Conservation (phyloP, 106 monocot species). For the Cymbidium sinense region DNA sequence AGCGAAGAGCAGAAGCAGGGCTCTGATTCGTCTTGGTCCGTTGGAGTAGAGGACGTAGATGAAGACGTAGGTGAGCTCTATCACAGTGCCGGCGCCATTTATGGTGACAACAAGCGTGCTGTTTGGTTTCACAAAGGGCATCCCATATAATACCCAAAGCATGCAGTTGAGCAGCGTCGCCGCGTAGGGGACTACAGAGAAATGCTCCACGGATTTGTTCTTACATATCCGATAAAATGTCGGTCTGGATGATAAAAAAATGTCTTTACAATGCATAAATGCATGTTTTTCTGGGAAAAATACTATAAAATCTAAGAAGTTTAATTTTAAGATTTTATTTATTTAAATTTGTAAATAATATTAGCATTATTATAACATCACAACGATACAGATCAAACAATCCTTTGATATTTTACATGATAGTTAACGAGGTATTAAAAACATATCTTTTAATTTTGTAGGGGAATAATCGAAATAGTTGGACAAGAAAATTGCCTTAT, state of each 20-base stretch:
- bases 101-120: conserved; percentile 16
- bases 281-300: no score
- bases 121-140: conserved; percentile 14
- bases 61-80: conserved; percentile 10
- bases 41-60: conserved; percentile 3
- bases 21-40: neutral
- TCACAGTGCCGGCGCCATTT: conserved; percentile 10
- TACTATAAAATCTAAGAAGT: no score
- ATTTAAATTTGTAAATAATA: no score
- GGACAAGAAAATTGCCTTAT: no score
- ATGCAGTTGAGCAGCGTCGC: conserved; percentile 15
- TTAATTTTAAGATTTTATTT: no score
- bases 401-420: no score
- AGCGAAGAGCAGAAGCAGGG: neutral
- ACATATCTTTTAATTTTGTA: no score
- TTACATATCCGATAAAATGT: conserved; percentile 13
- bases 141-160: conserved; percentile 12
- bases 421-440: no score
- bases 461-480: no score
- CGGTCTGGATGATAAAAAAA: conserved; percentile 7
- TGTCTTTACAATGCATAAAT: no score
- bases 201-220: conserved; percentile 19
- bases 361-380: no score
- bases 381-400: no score
- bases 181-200: conserved; percentile 10